Conservation (phyloP, 2,329 filamentous ascomycete genomes). For the Cercospora brassicicola region DNA sequence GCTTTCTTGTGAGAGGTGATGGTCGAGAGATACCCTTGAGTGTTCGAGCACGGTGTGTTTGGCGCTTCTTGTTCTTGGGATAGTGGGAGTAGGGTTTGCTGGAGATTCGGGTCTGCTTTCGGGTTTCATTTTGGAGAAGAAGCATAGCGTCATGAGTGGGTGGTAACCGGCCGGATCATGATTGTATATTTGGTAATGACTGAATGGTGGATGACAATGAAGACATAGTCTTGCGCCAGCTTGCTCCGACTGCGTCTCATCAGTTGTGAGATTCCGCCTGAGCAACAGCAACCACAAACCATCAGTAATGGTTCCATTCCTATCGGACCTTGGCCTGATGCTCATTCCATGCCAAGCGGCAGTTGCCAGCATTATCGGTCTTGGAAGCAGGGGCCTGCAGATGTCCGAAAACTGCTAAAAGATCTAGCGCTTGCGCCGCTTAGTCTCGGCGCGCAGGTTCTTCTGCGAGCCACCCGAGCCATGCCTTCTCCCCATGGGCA, state of each 20-base stretch:
- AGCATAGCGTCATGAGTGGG: not conserved
- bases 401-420: not conserved
- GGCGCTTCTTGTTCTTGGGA: not conserved
- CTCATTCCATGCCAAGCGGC: not conserved
- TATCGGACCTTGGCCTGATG: not conserved
- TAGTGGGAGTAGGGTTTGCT: conserved; percentile 6
- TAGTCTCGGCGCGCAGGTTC: not conserved
- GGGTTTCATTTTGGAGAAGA: not conserved
- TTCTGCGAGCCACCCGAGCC: not conserved
- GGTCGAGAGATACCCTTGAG: conserved; percentile 1
- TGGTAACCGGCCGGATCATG: not conserved
- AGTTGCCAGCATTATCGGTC: not conserved
- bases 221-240: not conserved
- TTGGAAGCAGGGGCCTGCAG: not conserved
- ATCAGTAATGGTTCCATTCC: not conserved
- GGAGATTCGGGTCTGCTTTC: not conserved
- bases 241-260: not conserved
- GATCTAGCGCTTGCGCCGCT: not conserved
- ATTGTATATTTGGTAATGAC: conserved; percentile 3
- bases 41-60: conserved; percentile 8
- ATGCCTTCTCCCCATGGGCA: not conserved
- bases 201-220: not conserved
- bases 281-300: not conserved
- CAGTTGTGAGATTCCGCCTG: not conserved
- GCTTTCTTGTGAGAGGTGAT: conserved; percentile 25